Evolutionary conservation across 2,329 filamentous ascomycete species (phyloP), one percentile per base, ranked within the genome.

Genomic region (Diaporthe vaccinii): DNA sequence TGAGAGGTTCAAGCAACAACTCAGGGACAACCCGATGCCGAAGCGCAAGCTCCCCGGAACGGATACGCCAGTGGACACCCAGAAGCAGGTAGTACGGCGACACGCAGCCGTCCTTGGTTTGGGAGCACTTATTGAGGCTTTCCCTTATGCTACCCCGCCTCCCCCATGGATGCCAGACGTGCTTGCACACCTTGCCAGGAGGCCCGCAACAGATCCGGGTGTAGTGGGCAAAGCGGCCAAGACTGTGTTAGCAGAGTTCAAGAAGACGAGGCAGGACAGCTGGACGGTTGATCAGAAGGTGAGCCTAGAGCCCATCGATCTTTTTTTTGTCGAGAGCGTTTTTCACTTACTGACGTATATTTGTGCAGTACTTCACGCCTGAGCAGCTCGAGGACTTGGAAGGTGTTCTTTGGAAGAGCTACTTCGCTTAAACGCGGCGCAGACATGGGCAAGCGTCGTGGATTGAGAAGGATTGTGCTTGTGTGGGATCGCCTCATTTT

Each of bases 241-340:
- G 89, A 91, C 90, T 25, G 96, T 98, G 49, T 87, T 99, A 78
- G 95, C 95, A 76, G 97, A 99, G 81, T 99, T 99, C 89, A 99
- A 99, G 88, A 99, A 99, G 91, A 99, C 97, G 61, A 92, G 97
- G 83, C 97, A 99, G 84, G 97, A 99, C 87, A 99, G 96, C 79
- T 99, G 97, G 97, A 93, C 93, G 80, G 96, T 98, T 76, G 97
- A 99, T 86, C 95, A 98, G 80, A 98, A 98, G 93, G 97, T 98
- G 86, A 84, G 91, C 85, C 22, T 62, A 41, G 41, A 53, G 6
- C 34, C 28, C 31, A 20, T n/a, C 4, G 14, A 9, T 12, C 15
- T 25, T 12, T 5, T 5, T 12, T 3, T 44, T 46, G 5, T 31
- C 7, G 5, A 6, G 3, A 20, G 8, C 8, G 25, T 31, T n/a